phyloP scores from a whole-genome alignment of 176 grass and related monocot genomes.

The Saccharum spontaneum region DNA sequence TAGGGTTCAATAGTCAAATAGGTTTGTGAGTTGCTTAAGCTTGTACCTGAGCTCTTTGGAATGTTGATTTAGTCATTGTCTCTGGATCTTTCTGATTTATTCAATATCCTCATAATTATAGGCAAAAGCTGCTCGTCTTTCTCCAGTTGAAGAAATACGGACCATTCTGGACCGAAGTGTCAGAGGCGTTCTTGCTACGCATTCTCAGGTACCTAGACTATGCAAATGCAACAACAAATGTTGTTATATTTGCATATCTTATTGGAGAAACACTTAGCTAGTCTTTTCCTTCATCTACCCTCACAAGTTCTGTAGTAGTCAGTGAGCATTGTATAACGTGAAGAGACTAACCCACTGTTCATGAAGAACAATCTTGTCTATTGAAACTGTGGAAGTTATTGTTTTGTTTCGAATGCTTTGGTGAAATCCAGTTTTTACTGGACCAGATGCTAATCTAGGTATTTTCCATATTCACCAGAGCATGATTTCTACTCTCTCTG shows the following conservation, averaged over 20 bases:
- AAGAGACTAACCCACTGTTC: not conserved
- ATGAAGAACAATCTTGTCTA: not conserved
- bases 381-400: not conserved
- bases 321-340: not conserved
- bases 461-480: not conserved
- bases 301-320: not conserved
- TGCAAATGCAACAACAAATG: not conserved
- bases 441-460: not conserved
- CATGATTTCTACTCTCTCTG: not conserved
- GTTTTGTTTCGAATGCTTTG: not conserved
- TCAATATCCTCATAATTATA: slow-evolving; percentile 22
- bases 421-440: not conserved
- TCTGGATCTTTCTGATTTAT: not conserved
- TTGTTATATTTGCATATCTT: slow-evolving; percentile 14
- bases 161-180: slow-evolving; percentile 66
- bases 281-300: not conserved
- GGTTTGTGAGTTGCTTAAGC: not conserved
- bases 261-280: not conserved
- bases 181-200: slow-evolving; percentile 77
- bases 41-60: not conserved
- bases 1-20: not conserved
- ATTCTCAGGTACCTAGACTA: slow-evolving; percentile 64
- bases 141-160: slow-evolving; percentile 74
- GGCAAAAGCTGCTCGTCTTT: slow-evolving; percentile 68
- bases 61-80: not conserved